Evolutionary conservation across 768 basidiomycete species (phyloP).

Genomic region (Rhodotorula toruloides): DNA sequence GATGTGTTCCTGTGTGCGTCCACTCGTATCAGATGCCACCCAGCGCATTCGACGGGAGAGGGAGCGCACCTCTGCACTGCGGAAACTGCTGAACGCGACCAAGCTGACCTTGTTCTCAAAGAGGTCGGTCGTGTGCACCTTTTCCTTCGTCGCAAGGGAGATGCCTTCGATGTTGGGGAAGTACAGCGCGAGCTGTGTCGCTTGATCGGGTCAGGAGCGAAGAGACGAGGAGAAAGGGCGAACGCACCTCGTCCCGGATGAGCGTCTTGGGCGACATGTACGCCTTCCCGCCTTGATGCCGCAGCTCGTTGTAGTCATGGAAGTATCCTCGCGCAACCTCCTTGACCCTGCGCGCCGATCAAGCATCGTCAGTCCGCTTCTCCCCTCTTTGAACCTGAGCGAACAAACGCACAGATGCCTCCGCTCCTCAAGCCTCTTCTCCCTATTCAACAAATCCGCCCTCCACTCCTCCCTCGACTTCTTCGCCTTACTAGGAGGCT

Average conservation of each 20-base stretch:
- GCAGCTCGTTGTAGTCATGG: conserved; percentile 72
- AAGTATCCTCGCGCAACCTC: conserved; percentile 78
- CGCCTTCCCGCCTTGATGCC: conserved; percentile 81
- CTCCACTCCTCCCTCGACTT: conserved; percentile 61
- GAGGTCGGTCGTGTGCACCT: conserved; percentile 70
- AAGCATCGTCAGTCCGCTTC: neutral
- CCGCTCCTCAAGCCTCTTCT: conserved; percentile 65
- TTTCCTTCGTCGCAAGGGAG: conserved; percentile 55
- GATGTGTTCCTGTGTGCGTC: conserved; percentile 62
- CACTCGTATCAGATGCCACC: neutral
- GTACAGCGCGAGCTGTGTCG: conserved; percentile 74
- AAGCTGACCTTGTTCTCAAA: conserved; percentile 71
- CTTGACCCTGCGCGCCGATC: conserved; percentile 51
- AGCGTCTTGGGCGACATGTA: conserved; percentile 87
- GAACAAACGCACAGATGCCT: conserved; percentile 45
- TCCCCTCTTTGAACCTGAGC: neutral
- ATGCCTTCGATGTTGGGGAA: conserved; percentile 80
- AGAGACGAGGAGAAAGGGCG: neutral
- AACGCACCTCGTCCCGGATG: conserved; percentile 78
- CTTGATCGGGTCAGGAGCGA: neutral
- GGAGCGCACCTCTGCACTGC: conserved; percentile 74
- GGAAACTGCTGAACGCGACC: conserved; percentile 73
- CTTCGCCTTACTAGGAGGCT: conserved; percentile 59
- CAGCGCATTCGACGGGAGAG: neutral
- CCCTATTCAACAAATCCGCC: conserved; percentile 66